Evolutionary conservation across 805 yeast genomes (phyloP).

Genomic region (Ogataea degrootiae): DNA sequence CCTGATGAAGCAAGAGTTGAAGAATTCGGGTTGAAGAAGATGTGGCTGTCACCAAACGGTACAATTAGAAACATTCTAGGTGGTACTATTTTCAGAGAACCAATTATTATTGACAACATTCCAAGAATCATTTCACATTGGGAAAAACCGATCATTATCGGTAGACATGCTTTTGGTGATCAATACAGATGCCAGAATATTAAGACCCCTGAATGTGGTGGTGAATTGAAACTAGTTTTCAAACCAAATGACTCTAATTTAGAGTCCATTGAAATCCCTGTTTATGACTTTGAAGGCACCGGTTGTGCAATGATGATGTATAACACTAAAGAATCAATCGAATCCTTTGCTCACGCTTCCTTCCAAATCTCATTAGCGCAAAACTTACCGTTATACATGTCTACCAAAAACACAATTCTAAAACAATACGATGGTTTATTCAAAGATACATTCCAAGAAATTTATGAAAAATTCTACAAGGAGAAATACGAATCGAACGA

Average conservation of each 20-base stretch:
- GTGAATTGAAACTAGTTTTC: conserved; percentile 72
- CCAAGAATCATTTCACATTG: conserved; percentile 89
- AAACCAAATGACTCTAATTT: conserved; percentile 60
- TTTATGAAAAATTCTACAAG: conserved; percentile 70
- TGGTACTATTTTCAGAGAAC: conserved; percentile 96
- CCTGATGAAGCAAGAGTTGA: conserved; percentile 94
- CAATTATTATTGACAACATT: conserved; percentile 72
- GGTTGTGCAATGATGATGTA: conserved; percentile 92
- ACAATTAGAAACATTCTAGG: conserved; percentile 93
- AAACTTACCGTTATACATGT: conserved; percentile 74
- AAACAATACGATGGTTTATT: conserved; percentile 93
- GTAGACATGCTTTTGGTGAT: conserved; percentile 97
- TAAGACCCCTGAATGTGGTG: conserved; percentile 64
- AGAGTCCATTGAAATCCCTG: conserved; percentile 50
- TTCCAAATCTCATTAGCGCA: conserved; percentile 81
- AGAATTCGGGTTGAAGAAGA: conserved; percentile 85
- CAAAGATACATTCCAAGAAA: conserved; percentile 84
- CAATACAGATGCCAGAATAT: conserved; percentile 92
- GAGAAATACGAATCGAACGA: conserved; percentile 56
- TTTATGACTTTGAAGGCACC: conserved; percentile 62
- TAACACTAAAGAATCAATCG: conserved; percentile 88
- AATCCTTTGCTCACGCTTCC: conserved; percentile 88
- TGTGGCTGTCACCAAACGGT: conserved; percentile 98
- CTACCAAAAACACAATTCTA: conserved; percentile 92
- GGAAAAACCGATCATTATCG: conserved; percentile 94